Conservation (phyloP, 2,329 filamentous ascomycete species). For the Knoxdaviesia capensis region DNA sequence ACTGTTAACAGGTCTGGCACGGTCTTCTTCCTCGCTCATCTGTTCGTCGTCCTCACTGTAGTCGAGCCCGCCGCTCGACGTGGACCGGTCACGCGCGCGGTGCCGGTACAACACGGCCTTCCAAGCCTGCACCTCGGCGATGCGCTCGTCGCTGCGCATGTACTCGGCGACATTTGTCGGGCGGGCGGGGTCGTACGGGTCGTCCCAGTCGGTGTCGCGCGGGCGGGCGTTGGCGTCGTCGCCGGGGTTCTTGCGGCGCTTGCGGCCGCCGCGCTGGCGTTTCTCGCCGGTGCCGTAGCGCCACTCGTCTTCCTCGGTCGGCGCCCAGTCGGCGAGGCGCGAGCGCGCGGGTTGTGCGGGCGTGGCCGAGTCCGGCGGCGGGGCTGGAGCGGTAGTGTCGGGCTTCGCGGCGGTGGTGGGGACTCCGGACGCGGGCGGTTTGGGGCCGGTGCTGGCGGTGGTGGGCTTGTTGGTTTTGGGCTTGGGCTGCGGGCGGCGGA, state of each 20-base stretch:
- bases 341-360: slow-evolving; percentile 29
- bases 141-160: slow-evolving; percentile 63
- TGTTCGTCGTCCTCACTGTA: slow-evolving; percentile 16
- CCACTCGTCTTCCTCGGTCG: slow-evolving; percentile 62
- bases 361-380: slow-evolving; percentile 15
- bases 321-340: slow-evolving; percentile 64
- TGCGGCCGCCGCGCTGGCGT: slow-evolving; percentile 56
- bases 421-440: slow-evolving; percentile 9
- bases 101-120: slow-evolving; percentile 63
- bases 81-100: slow-evolving; percentile 27
- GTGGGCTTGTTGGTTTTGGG: slow-evolving; percentile 29
- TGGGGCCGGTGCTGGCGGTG: slow-evolving; percentile 11
- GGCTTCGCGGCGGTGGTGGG: slow-evolving; percentile 15
- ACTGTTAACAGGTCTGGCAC: slow-evolving; percentile 8
- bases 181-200: slow-evolving; percentile 67
- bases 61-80: slow-evolving; percentile 17
- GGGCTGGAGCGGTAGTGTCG: slow-evolving; percentile 12
- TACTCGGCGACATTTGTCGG: slow-evolving; percentile 78
- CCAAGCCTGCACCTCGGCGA: slow-evolving; percentile 67
- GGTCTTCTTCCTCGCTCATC: slow-evolving; percentile 16
- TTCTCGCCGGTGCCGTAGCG: slow-evolving; percentile 44
- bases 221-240: slow-evolving; percentile 12
- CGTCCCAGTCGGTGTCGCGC: slow-evolving; percentile 65
- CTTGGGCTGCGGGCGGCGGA: slow-evolving; percentile 55
- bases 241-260: slow-evolving; percentile 33